phyloP scores from a whole-genome alignment of 805 yeast genomes.

The Saturnispora ahearnii region DNA sequence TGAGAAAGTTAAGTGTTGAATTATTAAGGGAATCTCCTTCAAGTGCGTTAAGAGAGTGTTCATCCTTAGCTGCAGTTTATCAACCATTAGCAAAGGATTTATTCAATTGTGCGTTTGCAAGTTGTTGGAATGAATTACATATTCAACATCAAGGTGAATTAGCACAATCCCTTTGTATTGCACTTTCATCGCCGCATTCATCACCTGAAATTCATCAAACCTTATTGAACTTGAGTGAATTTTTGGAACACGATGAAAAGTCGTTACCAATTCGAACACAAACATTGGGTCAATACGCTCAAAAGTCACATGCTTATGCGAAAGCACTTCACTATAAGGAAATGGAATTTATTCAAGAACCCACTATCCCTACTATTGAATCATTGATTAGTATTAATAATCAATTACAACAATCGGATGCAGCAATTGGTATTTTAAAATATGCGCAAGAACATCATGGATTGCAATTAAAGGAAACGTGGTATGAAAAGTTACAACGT shows the following conservation, averaged over 20 bases:
- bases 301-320: slow-evolving; percentile 93
- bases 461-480: slow-evolving; percentile 86
- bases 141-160: slow-evolving; percentile 85
- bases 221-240: slow-evolving; percentile 82
- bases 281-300: slow-evolving; percentile 86
- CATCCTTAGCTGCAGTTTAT: slow-evolving; percentile 77
- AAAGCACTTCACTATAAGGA: slow-evolving; percentile 95
- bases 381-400: slow-evolving; percentile 87
- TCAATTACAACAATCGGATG: slow-evolving; percentile 92
- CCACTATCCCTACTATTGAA: slow-evolving; percentile 86
- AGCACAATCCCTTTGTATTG: slow-evolving; percentile 75
- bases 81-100: slow-evolving; percentile 83
- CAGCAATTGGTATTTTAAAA: slow-evolving; percentile 92
- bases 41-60: slow-evolving; percentile 88
- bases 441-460: slow-evolving; percentile 90
- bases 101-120: slow-evolving; percentile 89
- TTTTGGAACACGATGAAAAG: slow-evolving; percentile 95
- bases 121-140: slow-evolving; percentile 90
- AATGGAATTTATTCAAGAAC: slow-evolving; percentile 87
- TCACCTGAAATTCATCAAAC: slow-evolving; percentile 96
- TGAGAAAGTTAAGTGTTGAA: slow-evolving; percentile 76
- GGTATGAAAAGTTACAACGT: slow-evolving; percentile 94
- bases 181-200: slow-evolving; percentile 80
- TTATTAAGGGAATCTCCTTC: slow-evolving; percentile 88
- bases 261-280: slow-evolving; percentile 87